Evolutionary conservation across 1,284 basidiomycete species (phyloP).

Genomic region (Athelia psychrophila): DNA sequence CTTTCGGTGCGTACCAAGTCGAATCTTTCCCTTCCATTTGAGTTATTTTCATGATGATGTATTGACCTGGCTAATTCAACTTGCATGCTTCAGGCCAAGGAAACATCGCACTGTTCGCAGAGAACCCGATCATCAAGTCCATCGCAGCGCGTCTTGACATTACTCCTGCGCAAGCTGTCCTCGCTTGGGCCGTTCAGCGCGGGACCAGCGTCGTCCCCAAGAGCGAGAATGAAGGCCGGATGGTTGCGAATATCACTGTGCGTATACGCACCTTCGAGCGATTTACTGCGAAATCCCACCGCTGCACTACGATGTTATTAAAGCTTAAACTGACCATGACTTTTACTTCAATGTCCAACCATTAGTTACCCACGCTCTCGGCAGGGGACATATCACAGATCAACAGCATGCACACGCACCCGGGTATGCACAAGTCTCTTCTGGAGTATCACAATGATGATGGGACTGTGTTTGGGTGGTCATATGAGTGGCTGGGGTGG

Average conservation of each 20-base stretch:
- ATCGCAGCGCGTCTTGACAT: conserved; percentile 45
- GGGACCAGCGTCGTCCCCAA: conserved; percentile 45
- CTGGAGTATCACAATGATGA: conserved; percentile 26
- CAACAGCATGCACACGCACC: conserved; percentile 36
- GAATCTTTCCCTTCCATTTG: too few relatives aligned
- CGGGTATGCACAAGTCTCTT: conserved; percentile 44
- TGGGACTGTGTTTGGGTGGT: conserved; percentile 45
- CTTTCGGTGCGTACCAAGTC: too few relatives aligned
- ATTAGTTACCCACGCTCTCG: conserved; percentile 35
- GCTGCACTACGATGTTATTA: too few relatives aligned
- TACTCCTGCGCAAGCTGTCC: conserved; percentile 48
- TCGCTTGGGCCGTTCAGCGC: conserved; percentile 49
- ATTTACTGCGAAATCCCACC: background rate
- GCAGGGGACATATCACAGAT: conserved; percentile 37
- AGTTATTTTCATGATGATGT: too few relatives aligned
- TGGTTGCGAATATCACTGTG: conserved; percentile 46
- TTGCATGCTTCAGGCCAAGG: background rate
- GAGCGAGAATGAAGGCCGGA: conserved; percentile 43
- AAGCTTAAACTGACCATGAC: too few relatives aligned
- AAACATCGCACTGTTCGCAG: background rate
- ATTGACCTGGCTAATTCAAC: too few relatives aligned
- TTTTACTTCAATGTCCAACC: conserved; percentile 6
- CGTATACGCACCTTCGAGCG: background rate
- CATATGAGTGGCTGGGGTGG: conserved; percentile 49
- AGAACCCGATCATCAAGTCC: conserved; percentile 28